Evolutionary conservation across 495 filamentous ascomycete genomes (phyloP).

Genomic region (Aspergillus sclerotiicarbonarius): DNA sequence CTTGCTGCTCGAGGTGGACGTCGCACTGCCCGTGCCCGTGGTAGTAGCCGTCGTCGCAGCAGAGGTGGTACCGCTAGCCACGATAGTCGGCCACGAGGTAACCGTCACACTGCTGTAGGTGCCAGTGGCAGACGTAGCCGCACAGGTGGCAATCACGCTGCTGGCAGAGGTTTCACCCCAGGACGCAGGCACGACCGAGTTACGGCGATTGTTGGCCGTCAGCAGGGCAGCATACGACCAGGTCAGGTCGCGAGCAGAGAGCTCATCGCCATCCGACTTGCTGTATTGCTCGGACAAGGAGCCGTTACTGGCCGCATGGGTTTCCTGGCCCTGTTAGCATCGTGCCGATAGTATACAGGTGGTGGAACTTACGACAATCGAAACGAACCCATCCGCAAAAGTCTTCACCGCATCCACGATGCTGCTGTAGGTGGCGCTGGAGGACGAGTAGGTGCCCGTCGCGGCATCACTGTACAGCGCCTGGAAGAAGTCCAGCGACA

Average conservation of each 20-base stretch:
- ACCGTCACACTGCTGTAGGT: conserved; percentile 57
- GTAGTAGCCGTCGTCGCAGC: conserved; percentile 35
- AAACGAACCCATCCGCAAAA: conserved; percentile 66
- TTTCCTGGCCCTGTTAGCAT: conserved; percentile 26
- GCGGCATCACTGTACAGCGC: conserved; percentile 47
- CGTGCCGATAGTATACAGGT: background rate
- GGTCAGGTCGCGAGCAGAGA: conserved; percentile 55
- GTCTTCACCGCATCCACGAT: conserved; percentile 53
- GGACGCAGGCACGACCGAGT: conserved; percentile 50
- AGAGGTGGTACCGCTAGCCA: conserved; percentile 37
- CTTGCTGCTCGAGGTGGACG: conserved; percentile 24
- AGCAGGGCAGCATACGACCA: conserved; percentile 55
- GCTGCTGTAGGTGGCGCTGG: conserved; percentile 48
- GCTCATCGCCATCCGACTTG: conserved; percentile 45
- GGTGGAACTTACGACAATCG: conserved; percentile 39
- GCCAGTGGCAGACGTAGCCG: conserved; percentile 49
- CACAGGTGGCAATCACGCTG: conserved; percentile 55
- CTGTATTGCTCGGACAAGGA: conserved; percentile 61
- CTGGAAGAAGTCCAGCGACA: conserved; percentile 59
- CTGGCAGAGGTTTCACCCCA: conserved; percentile 53
- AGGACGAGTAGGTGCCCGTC: conserved; percentile 38
- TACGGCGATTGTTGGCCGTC: conserved; percentile 47
- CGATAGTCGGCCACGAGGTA: conserved; percentile 54
- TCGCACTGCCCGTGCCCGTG: conserved; percentile 20
- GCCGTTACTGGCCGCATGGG: conserved; percentile 48